Evolutionary conservation across 2,329 filamentous ascomycete genomes (phyloP).

Genomic region (Colletotrichum gloeosporioides): DNA sequence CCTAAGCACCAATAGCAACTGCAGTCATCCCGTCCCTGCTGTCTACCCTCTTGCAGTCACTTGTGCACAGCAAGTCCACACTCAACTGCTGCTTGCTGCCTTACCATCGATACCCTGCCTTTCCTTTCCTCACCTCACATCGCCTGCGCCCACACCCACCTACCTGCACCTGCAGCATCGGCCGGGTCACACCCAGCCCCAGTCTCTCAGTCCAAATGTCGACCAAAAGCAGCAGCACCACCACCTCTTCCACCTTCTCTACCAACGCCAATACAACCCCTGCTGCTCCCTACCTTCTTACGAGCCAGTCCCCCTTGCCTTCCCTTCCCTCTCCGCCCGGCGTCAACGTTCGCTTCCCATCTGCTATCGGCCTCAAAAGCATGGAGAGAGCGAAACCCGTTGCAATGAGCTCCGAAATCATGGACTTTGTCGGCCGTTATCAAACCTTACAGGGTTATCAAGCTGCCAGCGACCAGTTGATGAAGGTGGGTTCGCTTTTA

Average conservation of each 20-base stretch:
- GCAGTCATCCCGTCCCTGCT: background rate
- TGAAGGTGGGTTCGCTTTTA: slow-evolving; percentile 44
- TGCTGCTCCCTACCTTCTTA: slow-evolving; percentile 7
- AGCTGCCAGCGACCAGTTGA: slow-evolving; percentile 47
- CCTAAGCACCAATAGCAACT: slow-evolving; percentile 10
- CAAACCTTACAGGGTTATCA: slow-evolving; percentile 46
- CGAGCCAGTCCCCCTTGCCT: background rate
- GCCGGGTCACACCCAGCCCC: background rate
- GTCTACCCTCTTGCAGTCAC: background rate
- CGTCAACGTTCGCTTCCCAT: background rate
- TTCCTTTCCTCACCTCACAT: background rate
- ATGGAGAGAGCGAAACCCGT: slow-evolving; percentile 25
- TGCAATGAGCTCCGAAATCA: slow-evolving; percentile 33
- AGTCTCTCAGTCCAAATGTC: background rate
- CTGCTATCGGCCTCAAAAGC: background rate
- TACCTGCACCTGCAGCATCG: background rate
- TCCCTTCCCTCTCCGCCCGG: background rate
- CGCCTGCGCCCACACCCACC: background rate
- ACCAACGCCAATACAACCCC: slow-evolving; percentile 9
- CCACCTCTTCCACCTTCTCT: background rate
- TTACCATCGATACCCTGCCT: background rate
- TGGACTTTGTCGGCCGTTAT: slow-evolving; percentile 55
- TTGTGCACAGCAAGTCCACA: background rate
- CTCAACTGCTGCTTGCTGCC: background rate
- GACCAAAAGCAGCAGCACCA: background rate